phyloP scores from a whole-genome alignment of 805 yeast species.

The Scheffersomyces amazonensis region DNA sequence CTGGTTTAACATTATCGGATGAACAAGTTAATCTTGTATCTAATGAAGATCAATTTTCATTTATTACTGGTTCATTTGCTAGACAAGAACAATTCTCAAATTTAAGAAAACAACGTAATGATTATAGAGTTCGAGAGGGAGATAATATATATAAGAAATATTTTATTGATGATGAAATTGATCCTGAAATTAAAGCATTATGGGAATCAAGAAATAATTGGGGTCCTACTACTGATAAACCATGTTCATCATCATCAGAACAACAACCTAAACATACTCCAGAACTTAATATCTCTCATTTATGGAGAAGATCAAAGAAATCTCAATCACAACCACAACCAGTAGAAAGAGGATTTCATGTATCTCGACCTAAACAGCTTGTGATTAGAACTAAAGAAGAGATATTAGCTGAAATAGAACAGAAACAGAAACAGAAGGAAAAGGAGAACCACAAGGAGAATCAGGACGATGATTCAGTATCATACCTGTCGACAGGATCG shows the following conservation, averaged over 20 bases:
- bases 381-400: constrained; percentile 19
- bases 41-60: constrained; percentile 6
- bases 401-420: not conserved
- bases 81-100: constrained; percentile 4
- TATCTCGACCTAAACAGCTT: constrained; percentile 32
- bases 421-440: no score
- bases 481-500: no score
- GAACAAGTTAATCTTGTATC: not conserved
- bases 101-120: constrained; percentile 25
- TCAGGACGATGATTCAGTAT: not conserved
- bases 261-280: not conserved
- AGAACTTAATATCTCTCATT: not conserved
- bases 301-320: not conserved
- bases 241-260: not conserved
- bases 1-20: not conserved
- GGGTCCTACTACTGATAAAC: not conserved
- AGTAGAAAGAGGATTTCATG: constrained; percentile 25
- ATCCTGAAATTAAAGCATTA: constrained; percentile 48
- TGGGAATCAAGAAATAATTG: constrained; percentile 47
- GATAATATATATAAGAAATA: constrained; percentile 48
- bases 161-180: constrained; percentile 39
- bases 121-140: constrained; percentile 61
- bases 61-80: not conserved
- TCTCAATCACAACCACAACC: not conserved
- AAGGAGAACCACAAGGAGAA: not conserved